A percentile compares a stretch with the other conserved stretches of the same genome.
These are phyloP conservation scores for Auriscalpium orientale DNA, from an alignment of 768 basidiomycete genomes.

Conservation along the genomic window DNA sequence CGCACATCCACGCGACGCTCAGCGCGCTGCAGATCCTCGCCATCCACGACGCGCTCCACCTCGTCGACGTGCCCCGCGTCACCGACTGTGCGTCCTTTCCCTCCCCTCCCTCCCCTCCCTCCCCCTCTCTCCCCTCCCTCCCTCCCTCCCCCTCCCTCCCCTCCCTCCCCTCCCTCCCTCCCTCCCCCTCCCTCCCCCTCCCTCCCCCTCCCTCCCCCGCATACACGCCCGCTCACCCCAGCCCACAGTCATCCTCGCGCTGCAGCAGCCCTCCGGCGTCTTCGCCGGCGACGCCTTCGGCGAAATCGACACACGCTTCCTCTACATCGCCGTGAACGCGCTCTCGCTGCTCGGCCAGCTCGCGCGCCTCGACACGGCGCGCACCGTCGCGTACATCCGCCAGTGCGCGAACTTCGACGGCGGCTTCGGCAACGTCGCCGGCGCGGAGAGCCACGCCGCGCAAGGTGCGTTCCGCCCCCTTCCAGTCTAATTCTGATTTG, in stretches of 20 bases:
- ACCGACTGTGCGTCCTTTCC: constrained; percentile 52
- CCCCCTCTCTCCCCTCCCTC: no score
- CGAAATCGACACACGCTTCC: constrained; percentile 89
- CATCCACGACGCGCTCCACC: constrained; percentile 75
- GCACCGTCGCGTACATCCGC: constrained; percentile 62
- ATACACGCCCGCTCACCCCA: no score
- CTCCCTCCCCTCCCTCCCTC: no score
- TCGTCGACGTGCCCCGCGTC: constrained; percentile 62
- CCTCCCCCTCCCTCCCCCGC: no score
- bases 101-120: not conserved
- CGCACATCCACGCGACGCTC: constrained; percentile 77
- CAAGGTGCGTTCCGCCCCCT: no score
- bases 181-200: no score
- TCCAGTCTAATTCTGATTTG: no score
- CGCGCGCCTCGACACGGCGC: constrained; percentile 56
- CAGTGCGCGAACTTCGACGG: constrained; percentile 92
- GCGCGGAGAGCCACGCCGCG: constrained; percentile 89
- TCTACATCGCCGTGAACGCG: constrained; percentile 78
- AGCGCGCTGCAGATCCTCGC: constrained; percentile 90
- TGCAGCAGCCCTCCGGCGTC: constrained; percentile 80
- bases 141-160: no score
- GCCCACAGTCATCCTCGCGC: constrained; percentile 79
- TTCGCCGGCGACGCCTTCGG: constrained; percentile 90
- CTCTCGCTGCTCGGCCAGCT: constrained; percentile 76
- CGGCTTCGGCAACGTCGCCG: constrained; percentile 77